phyloP scores from a whole-genome alignment of 139 green algal species.

The Trebouxia sp. region DNA sequence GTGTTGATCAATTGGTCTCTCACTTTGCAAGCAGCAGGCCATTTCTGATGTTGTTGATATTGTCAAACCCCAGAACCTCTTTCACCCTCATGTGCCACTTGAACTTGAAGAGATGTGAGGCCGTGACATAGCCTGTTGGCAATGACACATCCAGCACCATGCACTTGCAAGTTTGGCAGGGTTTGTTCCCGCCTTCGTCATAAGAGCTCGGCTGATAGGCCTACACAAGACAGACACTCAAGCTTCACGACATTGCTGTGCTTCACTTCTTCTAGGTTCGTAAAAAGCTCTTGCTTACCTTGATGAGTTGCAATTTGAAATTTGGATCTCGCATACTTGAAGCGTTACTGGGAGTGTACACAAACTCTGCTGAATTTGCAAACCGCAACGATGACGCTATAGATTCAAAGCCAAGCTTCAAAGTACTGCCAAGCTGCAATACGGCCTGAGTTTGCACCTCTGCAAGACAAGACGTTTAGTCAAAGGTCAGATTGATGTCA shows the following conservation, averaged over 20 bases:
- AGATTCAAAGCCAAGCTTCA: too few species aligned
- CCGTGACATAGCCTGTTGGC: neutral
- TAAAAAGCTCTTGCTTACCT: neutral
- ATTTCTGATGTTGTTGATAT: neutral
- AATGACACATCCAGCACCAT: neutral
- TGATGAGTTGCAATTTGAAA: neutral
- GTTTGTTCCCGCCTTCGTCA: neutral
- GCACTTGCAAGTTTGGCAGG: neutral
- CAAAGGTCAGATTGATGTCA: too few species aligned
- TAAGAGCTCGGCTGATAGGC: neutral
- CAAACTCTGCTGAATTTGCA: neutral
- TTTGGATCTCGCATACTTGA: neutral
- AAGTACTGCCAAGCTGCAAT: neutral
- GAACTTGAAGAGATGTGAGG: constrained; percentile 1
- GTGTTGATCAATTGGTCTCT: neutral
- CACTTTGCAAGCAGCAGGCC: neutral
- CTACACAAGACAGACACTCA: neutral
- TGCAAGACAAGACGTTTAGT: too few species aligned
- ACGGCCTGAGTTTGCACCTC: neutral
- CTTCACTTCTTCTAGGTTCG: neutral
- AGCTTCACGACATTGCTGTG: neutral
- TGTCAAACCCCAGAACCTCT: neutral
- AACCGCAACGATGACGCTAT: neutral
- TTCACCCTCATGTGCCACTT: neutral
- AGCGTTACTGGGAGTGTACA: neutral